A percentile compares a stretch with the other conserved stretches of the same genome.
Conservation (phyloP, 2,329 filamentous ascomycete species). For the Aspergillus pseudotamarii region DNA sequence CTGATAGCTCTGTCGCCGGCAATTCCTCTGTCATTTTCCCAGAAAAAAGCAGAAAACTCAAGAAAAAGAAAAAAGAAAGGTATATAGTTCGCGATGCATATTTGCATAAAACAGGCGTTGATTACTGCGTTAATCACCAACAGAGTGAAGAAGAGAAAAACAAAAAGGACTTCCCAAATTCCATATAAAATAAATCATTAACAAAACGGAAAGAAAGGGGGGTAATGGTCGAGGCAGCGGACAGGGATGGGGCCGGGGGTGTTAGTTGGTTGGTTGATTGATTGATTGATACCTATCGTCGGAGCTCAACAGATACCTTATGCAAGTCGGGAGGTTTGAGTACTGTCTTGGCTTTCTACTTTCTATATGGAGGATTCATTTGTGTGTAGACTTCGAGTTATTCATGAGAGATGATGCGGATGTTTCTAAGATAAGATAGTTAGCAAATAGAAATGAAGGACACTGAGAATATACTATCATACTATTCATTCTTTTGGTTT, state of each 20-base stretch:
- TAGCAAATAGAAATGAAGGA: constrained; percentile 2
- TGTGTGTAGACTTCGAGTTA: not conserved
- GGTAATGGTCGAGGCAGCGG: constrained; percentile 4
- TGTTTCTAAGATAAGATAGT: not conserved
- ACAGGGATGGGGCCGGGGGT: not conserved
- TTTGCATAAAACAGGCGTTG: constrained; percentile 25
- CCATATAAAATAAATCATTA: not conserved
- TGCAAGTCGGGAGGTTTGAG: not conserved
- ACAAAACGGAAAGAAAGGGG: not conserved
- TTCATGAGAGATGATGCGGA: not conserved
- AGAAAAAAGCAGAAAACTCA: not conserved
- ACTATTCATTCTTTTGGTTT: not conserved
- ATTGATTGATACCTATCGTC: not conserved
- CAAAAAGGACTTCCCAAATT: not conserved
- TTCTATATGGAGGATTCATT: not conserved
- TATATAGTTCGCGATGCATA: constrained; percentile 27
- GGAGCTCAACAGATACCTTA: not conserved
- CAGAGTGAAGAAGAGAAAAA: constrained; percentile 2
- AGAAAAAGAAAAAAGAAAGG: constrained; percentile 15
- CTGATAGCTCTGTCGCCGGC: constrained; percentile 16
- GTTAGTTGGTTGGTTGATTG: not conserved
- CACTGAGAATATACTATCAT: constrained; percentile 2
- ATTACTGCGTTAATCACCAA: constrained; percentile 3
- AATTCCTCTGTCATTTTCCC: constrained; percentile 6
- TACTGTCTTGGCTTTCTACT: not conserved